Base-by-base conservation (phyloP, 139 green algal genomes). In the Asterochloris sp. region DNA sequence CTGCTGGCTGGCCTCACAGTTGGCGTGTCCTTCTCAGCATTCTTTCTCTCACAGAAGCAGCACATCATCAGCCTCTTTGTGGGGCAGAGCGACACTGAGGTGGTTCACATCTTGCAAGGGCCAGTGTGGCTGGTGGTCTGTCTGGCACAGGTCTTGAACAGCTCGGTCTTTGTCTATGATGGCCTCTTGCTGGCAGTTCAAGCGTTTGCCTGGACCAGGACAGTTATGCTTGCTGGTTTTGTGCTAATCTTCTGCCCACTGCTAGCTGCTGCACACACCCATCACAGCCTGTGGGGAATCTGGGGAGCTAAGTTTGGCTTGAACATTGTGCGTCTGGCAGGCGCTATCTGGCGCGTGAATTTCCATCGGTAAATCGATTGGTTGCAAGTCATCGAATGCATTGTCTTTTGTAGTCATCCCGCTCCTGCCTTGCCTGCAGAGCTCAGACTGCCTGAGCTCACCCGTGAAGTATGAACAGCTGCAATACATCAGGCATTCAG, bases 111-210 rank as follows among this genome's bases (percentile, higher is more conserved):
- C n/a, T 78, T 89, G n/a, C 47, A 78, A 12, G 24, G 54, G 8
- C 47, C 27, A 0, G 64, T 92, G 28, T 95, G 91, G 91, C 12
- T 63, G 4, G 66, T 92, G 26, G 64, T 95, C 60, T 80, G 74
- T 10, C 8, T 89, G 19, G 78, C 82, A 0, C 91, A 94, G 81
- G 91, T 91, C 15, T 62, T 95, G 17, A 94, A 94, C 71, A 82
- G 86, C 26, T 21, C 89, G 61, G 84, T 94, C 0, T 95, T 95
- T 83, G 86, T 94, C 17, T 89, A 89, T 54, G 91, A 95, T 80
- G 91, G 90, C 10, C 74, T 95, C 14, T 83, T 93, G 80, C 91
- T 91, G 28, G 89, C 91, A 21, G 85, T 87, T 2, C 90, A 95
- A 68, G 66, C 73, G 19, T 94, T 93, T 83, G 79, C 74, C 27